Evolutionary conservation across 2,329 filamentous ascomycete genomes (phyloP).

Genomic region (Sordariomycetes sp.): DNA sequence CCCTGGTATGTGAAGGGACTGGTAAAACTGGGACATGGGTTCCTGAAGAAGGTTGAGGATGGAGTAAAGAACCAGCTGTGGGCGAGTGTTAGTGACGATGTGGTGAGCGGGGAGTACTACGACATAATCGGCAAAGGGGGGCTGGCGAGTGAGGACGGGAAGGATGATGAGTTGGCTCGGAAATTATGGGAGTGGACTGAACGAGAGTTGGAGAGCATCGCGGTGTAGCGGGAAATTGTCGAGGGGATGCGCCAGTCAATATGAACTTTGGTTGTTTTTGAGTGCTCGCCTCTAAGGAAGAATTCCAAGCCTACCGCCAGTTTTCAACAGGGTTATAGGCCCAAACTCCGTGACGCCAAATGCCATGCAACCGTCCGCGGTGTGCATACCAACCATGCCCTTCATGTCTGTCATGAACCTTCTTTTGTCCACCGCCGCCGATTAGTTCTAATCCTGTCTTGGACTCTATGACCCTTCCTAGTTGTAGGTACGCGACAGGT

Average conservation of each 20-base stretch:
- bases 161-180: conserved; percentile 11
- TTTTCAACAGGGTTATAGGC: conserved; percentile 7
- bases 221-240: too few relatives aligned
- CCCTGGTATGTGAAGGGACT: neutral
- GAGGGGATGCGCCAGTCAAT: neutral
- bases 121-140: conserved; percentile 13
- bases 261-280: neutral
- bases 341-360: conserved; percentile 33
- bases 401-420: conserved; percentile 2
- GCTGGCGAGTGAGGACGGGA: conserved; percentile 7
- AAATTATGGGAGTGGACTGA: conserved; percentile 20
- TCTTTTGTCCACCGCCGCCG: neutral
- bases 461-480: conserved; percentile 10
- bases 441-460: neutral
- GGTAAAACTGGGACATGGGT: neutral
- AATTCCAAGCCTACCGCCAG: conserved; percentile 18
- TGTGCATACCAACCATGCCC: conserved; percentile 17
- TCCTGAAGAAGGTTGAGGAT: neutral
- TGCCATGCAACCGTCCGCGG: conserved; percentile 26
- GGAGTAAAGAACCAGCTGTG: conserved; percentile 10
- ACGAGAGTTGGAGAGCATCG: conserved; percentile 14
- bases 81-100: conserved; percentile 4
- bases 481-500: conserved; percentile 88
- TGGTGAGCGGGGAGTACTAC: conserved; percentile 16
- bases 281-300: conserved; percentile 12